Evolutionary conservation across 345 rosid species (phyloP).

Genomic region (Mercurialis annua): DNA sequence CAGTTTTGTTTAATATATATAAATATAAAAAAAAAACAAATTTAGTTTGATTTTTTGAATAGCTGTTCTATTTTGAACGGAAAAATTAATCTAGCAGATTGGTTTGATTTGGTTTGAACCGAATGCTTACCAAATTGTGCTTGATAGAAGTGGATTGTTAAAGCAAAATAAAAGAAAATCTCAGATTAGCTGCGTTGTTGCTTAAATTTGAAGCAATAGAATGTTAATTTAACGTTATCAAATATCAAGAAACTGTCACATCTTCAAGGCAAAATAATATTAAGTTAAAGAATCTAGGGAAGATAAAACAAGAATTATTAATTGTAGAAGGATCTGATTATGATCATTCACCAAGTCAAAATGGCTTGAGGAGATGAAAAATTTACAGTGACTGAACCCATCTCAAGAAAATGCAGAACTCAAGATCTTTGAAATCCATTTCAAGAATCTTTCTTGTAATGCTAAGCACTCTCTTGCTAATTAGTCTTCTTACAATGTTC

Average conservation of each 20-base stretch:
- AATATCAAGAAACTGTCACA: constrained; percentile 2
- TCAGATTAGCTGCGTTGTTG: too few species aligned
- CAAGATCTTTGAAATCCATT: constrained; percentile 30
- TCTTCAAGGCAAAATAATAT: constrained; percentile 13
- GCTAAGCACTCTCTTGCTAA: constrained; percentile 29
- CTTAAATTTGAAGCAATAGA: neutral
- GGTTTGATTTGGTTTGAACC: too few species aligned
- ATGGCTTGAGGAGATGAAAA: neutral
- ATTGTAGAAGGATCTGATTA: constrained; percentile 12
- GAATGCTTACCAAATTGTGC: too few species aligned
- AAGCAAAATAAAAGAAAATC: too few species aligned
- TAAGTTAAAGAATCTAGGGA: constrained; percentile 22
- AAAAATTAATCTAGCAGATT: too few species aligned
- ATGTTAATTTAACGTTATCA: neutral
- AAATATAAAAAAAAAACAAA: too few species aligned
- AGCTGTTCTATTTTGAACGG: too few species aligned
- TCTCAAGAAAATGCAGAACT: constrained; percentile 34
- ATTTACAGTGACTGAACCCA: constrained; percentile 2
- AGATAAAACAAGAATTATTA: constrained; percentile 16
- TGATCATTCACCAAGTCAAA: constrained; percentile 11
- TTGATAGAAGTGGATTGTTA: too few species aligned
- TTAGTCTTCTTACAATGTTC: constrained; percentile 28
- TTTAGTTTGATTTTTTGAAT: too few species aligned
- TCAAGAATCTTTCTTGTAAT: constrained; percentile 25
- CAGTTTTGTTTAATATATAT: too few species aligned